Base-by-base conservation (phyloP, 2,329 filamentous ascomycete genomes). In the Beauveria caledonica region DNA sequence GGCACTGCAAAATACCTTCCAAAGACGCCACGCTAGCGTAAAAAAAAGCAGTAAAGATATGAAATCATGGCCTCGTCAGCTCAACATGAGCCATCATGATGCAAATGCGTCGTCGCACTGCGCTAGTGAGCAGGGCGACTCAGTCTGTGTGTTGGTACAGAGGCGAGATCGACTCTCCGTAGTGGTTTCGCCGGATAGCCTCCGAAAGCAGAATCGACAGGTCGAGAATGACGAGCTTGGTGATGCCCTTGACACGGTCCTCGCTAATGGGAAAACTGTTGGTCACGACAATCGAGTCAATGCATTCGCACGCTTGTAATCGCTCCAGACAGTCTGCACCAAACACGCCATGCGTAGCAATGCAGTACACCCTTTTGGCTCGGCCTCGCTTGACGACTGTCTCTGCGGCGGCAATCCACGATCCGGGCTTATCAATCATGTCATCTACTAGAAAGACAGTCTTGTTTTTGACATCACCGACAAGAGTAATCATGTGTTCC, bases 341-440 rank as follows among this genome's bases (percentile, higher is more conserved):
- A 73, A 99, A 97, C 40, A 99, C 83, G 45, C 92, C 94, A 70
- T 99, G 94, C 0, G 94, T 97, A 8, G 93, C 94, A 77, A 99
- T 96, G 79, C 92, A 96, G 75, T 96, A 97, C 40, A 99, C 94
- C 74, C 89, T 94, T 67, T 90, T 96, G 1, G 94, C 94, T 49
- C 86, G 84, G 65, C 94, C 95, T 64, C 89, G 86, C 80, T 97
- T 97, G 58, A 96, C 90, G 2, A 96, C 93, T 1, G 92, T 96
- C 78, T 99, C 94, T 13, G 94, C 94, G 7, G 94, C 94, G 6
- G 93, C 93, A 66, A 99, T 95, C 94, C 94, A 99, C 7, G 91
- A 96, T 15, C 89, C 90, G 10, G 92, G 87, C 77, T 96, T 97
- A 77, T 99, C 94, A 69, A 99, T 97, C 89, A 99, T 97, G 72